Evolutionary conservation across 352 stramenopile genomes (phyloP).

Genomic region (Phytopythium sindhum): DNA sequence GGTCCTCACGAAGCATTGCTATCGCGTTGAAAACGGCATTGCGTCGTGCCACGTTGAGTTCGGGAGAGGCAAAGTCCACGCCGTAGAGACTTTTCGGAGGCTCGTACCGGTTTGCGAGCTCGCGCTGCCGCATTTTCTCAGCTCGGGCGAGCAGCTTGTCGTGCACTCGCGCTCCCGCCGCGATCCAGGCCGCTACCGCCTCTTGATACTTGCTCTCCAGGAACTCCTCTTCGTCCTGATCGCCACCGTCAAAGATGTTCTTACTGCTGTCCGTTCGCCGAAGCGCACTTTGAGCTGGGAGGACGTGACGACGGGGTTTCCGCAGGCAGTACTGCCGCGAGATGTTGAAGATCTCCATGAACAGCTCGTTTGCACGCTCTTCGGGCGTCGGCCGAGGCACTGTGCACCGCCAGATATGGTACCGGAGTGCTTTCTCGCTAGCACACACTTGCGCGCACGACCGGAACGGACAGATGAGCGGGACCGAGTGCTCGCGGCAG

Average conservation of each 20-base stretch:
- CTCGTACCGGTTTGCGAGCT: slow-evolving; percentile 38
- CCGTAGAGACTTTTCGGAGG: slow-evolving; percentile 42
- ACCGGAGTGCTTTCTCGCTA: slow-evolving; percentile 61
- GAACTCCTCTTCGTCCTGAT: slow-evolving; percentile 54
- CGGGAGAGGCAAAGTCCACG: slow-evolving; percentile 57
- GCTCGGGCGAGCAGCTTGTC: slow-evolving; percentile 32
- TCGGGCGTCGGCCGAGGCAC: slow-evolving; percentile 48
- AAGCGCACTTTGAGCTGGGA: slow-evolving; percentile 16
- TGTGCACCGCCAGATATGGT: slow-evolving; percentile 72
- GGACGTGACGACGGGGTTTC: slow-evolving; percentile 54
- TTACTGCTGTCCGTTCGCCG: slow-evolving; percentile 15
- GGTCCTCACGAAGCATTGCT: slow-evolving; percentile 41
- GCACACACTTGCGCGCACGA: slow-evolving; percentile 67
- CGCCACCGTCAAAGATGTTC: slow-evolving; percentile 13
- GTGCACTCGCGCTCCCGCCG: slow-evolving; percentile 30
- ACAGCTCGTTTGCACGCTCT: slow-evolving; percentile 54
- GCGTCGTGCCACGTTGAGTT: slow-evolving; percentile 60
- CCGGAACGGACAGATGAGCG: slow-evolving; percentile 71
- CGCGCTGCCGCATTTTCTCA: slow-evolving; percentile 19
- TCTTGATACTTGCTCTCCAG: slow-evolving; percentile 64
- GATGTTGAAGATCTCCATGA: slow-evolving; percentile 72
- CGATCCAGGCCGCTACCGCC: slow-evolving; percentile 43
- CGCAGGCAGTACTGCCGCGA: slow-evolving; percentile 75
- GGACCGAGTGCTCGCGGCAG: slow-evolving; percentile 47
- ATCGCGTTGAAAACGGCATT: slow-evolving; percentile 54